A percentile compares a stretch with the other conserved stretches of the same genome.
phyloP scores from a whole-genome alignment of 2,329 filamentous ascomycete species.

The Fusarium verrucosum region DNA sequence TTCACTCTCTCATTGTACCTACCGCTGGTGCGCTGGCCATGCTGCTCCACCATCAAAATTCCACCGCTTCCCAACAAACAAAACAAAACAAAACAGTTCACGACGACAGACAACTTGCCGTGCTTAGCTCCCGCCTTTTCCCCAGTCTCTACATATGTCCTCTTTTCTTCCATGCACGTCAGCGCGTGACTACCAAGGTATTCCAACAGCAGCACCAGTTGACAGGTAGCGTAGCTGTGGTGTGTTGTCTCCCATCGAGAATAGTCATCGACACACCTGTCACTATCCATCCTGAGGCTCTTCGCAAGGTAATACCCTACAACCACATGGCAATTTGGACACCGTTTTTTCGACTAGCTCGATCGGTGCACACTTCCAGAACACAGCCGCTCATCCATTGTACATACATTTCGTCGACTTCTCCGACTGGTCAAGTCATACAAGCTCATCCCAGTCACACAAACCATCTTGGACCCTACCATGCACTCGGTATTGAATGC shows the following conservation, averaged over 20 bases:
- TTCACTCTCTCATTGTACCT: conserved; percentile 22
- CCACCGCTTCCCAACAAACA: conserved; percentile 37
- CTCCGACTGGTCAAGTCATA: conserved; percentile 25
- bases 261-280: not conserved
- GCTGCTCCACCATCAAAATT: conserved; percentile 35
- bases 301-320: not conserved
- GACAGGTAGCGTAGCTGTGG: conserved; percentile 21
- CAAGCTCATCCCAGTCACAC: conserved; percentile 9
- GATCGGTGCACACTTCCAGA: conserved; percentile 5
- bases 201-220: conserved; percentile 9
- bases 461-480: conserved; percentile 35
- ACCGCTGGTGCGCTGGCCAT: conserved; percentile 41
- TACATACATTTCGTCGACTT: conserved; percentile 1
- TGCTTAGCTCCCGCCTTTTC: conserved; percentile 21
- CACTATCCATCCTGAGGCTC: conserved; percentile 4
- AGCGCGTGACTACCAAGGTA: conserved; percentile 34
- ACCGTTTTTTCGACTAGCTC: conserved; percentile 1
- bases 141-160: conserved; percentile 28
- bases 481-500: conserved; percentile 4
- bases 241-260: conserved; percentile 10
- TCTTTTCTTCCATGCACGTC: conserved; percentile 41
- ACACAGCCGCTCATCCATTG: conserved; percentile 9
- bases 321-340: not conserved
- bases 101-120: conserved; percentile 31
- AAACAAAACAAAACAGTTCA: too few relatives aligned